These are phyloP conservation scores for Penicillium parvum DNA, from an alignment of 495 filamentous ascomycete species.

Conservation along the genomic window DNA sequence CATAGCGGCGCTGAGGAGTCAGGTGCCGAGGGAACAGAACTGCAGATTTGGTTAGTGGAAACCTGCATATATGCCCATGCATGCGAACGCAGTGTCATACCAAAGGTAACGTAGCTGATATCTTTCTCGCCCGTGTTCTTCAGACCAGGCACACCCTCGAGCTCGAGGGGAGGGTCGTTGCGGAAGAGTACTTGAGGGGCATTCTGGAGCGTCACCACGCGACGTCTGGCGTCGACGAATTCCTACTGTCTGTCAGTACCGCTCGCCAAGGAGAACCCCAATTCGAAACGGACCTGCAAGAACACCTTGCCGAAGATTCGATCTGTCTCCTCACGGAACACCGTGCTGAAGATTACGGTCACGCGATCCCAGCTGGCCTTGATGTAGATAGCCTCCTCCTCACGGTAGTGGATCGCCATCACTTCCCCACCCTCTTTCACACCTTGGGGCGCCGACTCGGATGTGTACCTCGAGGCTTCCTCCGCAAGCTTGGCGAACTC, in stretches of 20 bases:
- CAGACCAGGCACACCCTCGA: conserved; percentile 80
- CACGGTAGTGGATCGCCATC: conserved; percentile 95
- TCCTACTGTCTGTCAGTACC: conserved; percentile 49
- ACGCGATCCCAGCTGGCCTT: conserved; percentile 95
- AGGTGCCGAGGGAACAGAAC: conserved; percentile 95
- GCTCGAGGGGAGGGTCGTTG: conserved; percentile 88
- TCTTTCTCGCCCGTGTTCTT: conserved; percentile 66
- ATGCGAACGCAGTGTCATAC: conserved; percentile 47
- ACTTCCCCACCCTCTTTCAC: conserved; percentile 84
- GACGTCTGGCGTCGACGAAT: conserved; percentile 91
- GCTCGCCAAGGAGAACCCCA: not conserved
- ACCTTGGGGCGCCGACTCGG: conserved; percentile 86
- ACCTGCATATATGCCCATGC: not conserved
- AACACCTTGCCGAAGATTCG: conserved; percentile 97
- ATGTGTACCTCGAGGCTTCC: conserved; percentile 82
- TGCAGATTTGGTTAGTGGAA: conserved; percentile 32
- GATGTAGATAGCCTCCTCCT: conserved; percentile 99
- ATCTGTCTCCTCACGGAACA: conserved; percentile 97
- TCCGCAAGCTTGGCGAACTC: conserved; percentile 82
- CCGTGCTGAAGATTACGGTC: conserved; percentile 97
- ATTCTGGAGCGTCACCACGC: conserved; percentile 81
- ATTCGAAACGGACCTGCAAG: conserved; percentile 47
- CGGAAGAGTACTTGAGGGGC: conserved; percentile 97
- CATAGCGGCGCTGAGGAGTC: conserved; percentile 79
- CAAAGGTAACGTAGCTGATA: conserved; percentile 96